Evolutionary conservation across 352 stramenopile species (phyloP).

Genomic region (Blastocystis sp.): DNA sequence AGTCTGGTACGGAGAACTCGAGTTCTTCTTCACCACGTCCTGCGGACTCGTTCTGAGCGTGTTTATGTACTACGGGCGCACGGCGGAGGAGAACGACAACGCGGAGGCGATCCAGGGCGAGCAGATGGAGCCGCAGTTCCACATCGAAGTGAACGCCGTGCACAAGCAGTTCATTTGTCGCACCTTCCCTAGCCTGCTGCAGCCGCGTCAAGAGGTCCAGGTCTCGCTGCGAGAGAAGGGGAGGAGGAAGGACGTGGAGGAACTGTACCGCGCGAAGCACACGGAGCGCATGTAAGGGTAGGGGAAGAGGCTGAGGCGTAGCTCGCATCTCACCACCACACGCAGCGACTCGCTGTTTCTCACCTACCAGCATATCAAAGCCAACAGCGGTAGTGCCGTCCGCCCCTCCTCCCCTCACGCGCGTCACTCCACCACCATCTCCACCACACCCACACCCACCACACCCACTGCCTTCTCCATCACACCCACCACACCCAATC

Average conservation of each 20-base stretch:
- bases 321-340: background rate
- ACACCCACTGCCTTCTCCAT: too few species aligned
- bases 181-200: slow-evolving; percentile 20
- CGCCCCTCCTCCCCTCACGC: too few species aligned
- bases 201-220: background rate
- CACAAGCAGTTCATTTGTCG: slow-evolving; percentile 26
- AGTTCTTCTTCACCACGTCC: slow-evolving; percentile 63
- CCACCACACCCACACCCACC: too few species aligned
- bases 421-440: too few species aligned
- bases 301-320: background rate
- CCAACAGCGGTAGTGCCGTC: background rate
- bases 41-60: slow-evolving; percentile 50
- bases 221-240: background rate
- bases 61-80: slow-evolving; percentile 44
- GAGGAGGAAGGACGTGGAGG: background rate
- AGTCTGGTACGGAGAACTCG: slow-evolving; percentile 56
- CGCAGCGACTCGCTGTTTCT: slow-evolving; percentile 29
- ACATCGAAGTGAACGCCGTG: slow-evolving; percentile 17
- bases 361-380: background rate
- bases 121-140: slow-evolving; percentile 1
- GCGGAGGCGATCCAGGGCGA: background rate
- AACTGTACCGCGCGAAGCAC: slow-evolving; percentile 19
- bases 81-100: slow-evolving; percentile 33
- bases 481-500: background rate
- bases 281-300: slow-evolving; percentile 29